Evolutionary conservation across 805 yeast species (phyloP).

Genomic region (Sugiyamaella smithiae): DNA sequence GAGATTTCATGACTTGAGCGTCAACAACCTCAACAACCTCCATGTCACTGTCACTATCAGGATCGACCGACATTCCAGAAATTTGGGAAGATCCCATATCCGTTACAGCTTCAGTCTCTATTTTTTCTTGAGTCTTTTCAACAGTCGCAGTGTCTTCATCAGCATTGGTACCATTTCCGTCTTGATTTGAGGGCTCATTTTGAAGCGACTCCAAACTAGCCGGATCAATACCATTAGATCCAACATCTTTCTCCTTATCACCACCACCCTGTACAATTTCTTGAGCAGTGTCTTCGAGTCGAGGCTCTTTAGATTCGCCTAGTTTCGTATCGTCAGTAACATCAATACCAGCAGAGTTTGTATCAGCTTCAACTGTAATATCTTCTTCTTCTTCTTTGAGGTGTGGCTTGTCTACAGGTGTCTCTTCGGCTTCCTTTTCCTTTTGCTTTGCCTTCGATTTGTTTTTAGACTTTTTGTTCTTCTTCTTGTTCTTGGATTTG

Average conservation of each 20-base stretch:
- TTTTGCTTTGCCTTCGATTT: background rate
- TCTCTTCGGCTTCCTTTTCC: background rate
- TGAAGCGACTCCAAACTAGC: background rate
- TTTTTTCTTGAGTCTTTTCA: background rate
- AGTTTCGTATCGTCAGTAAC: background rate
- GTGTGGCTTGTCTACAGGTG: background rate
- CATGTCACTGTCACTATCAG: background rate
- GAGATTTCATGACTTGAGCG: background rate
- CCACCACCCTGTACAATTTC: background rate
- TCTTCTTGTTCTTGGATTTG: background rate
- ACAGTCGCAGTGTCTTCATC: background rate
- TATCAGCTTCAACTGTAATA: background rate
- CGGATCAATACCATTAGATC: background rate
- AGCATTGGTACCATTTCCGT: background rate
- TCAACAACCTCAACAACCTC: background rate
- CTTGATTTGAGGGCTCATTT: background rate
- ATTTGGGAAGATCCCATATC: background rate
- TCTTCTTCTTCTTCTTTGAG: constrained; percentile 1
- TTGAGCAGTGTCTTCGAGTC: background rate
- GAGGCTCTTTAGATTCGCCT: background rate
- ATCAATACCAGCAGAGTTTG: background rate
- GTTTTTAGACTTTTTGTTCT: background rate
- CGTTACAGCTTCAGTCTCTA: too few species aligned
- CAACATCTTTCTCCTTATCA: background rate
- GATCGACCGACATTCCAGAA: background rate